These are phyloP conservation scores for Annulohypoxylon moriforme DNA, from an alignment of 495 filamentous ascomycete species.

Conservation along the genomic window DNA sequence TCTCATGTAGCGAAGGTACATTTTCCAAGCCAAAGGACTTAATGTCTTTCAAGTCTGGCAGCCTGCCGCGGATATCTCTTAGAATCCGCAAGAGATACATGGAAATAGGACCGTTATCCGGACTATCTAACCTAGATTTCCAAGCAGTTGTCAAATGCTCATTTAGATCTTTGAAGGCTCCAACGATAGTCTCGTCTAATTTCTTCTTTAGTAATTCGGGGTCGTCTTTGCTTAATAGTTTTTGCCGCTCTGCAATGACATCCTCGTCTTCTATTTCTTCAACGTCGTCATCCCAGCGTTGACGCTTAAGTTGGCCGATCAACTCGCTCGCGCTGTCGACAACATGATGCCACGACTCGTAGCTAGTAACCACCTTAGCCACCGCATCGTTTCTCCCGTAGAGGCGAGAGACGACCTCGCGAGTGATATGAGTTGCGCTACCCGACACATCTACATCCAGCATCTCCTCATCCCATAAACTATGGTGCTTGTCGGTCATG, in stretches of 20 bases:
- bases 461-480: slow-evolving; percentile 71
- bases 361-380: slow-evolving; percentile 66
- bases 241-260: slow-evolving; percentile 72
- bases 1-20: slow-evolving; percentile 68
- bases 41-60: slow-evolving; percentile 63
- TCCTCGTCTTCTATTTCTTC: slow-evolving; percentile 81
- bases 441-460: slow-evolving; percentile 57
- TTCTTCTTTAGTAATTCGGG: slow-evolving; percentile 70
- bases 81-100: slow-evolving; percentile 80
- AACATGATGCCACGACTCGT: slow-evolving; percentile 73
- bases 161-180: slow-evolving; percentile 70
- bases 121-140: slow-evolving; percentile 54
- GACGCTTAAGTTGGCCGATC: slow-evolving; percentile 72
- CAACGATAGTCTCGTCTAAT: slow-evolving; percentile 65
- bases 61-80: slow-evolving; percentile 75
- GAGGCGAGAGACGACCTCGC: slow-evolving; percentile 57
- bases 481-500: slow-evolving; percentile 57
- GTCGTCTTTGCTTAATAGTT: slow-evolving; percentile 77
- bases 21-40: slow-evolving; percentile 60
- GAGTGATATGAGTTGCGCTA: slow-evolving; percentile 57
- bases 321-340: slow-evolving; percentile 69
- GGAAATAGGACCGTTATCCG: slow-evolving; percentile 65
- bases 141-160: slow-evolving; percentile 62
- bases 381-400: slow-evolving; percentile 76
- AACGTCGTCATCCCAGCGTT: slow-evolving; percentile 80